Evolutionary conservation across 2,329 filamentous ascomycete species (phyloP), one percentile per base, ranked within the genome.

Genomic region (Arthrobotrys musiformis): DNA sequence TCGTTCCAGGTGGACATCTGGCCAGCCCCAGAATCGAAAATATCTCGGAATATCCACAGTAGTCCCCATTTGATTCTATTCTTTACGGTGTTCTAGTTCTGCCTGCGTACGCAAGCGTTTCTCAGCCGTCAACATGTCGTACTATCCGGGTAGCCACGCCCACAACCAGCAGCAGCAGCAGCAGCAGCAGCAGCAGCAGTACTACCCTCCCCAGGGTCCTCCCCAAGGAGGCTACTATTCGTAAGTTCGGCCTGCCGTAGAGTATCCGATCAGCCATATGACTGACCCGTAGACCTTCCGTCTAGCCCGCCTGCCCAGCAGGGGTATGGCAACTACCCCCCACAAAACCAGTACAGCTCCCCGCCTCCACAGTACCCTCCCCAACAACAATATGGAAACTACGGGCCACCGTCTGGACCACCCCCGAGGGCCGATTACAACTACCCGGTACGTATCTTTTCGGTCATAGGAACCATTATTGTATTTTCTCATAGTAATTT

Each of bases 151-250:
- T 28, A 61, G 52, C 24, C 61, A 64, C 30, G 48, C 58, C 17
- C 74, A 78, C 68, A 24, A 58, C 13, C 60, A 72, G 17, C 33
- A 50, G 28, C 33, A 58, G 17, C 60, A 72, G 17, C 33, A 50
- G 28, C 66, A 72, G 30, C 66, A 78, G 30, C 64, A 77, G 28
- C 60, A 72, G 30, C 63, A 75, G 37, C 63, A 70, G 15, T 69
- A 78, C n/a, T 68, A 72, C 24, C 54, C 63, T 11, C 74, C 61
- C 19, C 62, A 66, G 40, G 68, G 69, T 26, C 58, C 62, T 58
- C 74, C 74, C 11, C 74, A 28, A 58, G 52, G 50, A 61, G 74
- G 74, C 7, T 78, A 78, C 28, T 78, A 78, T 33, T 62, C 66
- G 73, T 72, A 48, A 72, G 66, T 63, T 15, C 58, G 8, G 6